A percentile compares a stretch with the other conserved stretches of the same genome.
These are phyloP conservation scores for Candolleomyces aberdarensis DNA, from an alignment of 768 basidiomycete genomes.

Conservation along the genomic window DNA sequence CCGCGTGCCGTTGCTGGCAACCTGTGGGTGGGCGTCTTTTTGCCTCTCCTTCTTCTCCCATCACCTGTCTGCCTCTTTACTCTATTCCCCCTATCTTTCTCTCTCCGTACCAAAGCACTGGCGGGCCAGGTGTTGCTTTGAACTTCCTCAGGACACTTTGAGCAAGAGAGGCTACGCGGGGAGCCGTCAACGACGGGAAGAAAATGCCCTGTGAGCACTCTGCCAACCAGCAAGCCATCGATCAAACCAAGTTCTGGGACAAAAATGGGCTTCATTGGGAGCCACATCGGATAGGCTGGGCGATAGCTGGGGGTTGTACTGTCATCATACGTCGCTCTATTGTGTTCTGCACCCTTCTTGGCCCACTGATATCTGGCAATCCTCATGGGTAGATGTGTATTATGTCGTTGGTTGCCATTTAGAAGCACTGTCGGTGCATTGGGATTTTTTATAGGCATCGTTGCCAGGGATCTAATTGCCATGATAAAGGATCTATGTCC, in stretches of 20 bases:
- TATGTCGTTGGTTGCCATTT: constrained; percentile 53
- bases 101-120: too few relatives aligned
- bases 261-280: constrained; percentile 54
- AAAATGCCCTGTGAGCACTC: constrained; percentile 24
- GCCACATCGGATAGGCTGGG: constrained; percentile 68
- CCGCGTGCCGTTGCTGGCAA: too few relatives aligned
- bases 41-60: too few relatives aligned
- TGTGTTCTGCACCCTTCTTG: not conserved
- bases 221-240: constrained; percentile 44
- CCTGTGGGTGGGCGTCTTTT: too few relatives aligned
- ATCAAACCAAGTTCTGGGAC: constrained; percentile 66
- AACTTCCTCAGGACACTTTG: too few relatives aligned
- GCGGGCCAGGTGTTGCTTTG: too few relatives aligned
- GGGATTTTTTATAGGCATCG: not conserved
- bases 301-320: constrained; percentile 63
- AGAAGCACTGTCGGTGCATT: constrained; percentile 62
- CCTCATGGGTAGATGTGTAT: constrained; percentile 50
- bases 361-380: not conserved
- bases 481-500: constrained; percentile 61
- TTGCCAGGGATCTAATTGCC: constrained; percentile 5
- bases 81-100: too few relatives aligned
- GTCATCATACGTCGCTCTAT: constrained; percentile 37
- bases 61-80: too few relatives aligned
- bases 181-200: too few relatives aligned
- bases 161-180: too few relatives aligned